These are phyloP conservation scores for Xylaria sp. DNA, from an alignment of 2,329 filamentous ascomycete species.

Conservation along the genomic window DNA sequence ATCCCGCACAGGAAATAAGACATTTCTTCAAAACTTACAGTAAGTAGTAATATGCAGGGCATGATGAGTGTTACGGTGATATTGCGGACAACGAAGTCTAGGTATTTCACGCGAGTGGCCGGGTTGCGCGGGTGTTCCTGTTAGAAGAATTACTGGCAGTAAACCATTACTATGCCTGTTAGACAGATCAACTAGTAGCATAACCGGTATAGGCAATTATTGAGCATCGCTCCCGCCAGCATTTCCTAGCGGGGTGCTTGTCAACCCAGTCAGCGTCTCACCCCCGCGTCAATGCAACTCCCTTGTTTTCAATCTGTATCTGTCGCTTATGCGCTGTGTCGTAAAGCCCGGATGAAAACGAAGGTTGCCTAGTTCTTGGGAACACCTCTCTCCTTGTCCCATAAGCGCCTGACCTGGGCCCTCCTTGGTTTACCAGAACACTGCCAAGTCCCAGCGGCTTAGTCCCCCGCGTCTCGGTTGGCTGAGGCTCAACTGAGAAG, in stretches of 20 bases:
- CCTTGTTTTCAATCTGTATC: neutral
- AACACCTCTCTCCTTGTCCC: neutral
- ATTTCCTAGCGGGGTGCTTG: neutral
- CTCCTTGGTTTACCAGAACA: neutral
- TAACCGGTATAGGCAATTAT: too few species aligned
- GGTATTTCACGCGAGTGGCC: neutral
- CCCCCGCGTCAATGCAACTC: slow-evolving; percentile 3
- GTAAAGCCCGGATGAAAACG: neutral
- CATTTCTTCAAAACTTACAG: neutral
- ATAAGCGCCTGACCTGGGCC: neutral
- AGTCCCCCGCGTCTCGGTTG: neutral
- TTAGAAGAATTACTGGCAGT: too few species aligned
- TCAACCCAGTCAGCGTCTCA: slow-evolving; percentile 16
- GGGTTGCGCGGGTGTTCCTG: neutral
- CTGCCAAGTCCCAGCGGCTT: neutral
- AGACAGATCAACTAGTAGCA: too few species aligned
- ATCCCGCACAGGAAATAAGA: too few species aligned
- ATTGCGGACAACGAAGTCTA: neutral
- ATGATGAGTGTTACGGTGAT: neutral
- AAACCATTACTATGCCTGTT: too few species aligned
- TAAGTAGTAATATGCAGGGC: neutral
- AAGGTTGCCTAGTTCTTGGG: neutral
- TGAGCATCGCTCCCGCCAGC: too few species aligned
- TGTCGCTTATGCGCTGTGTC: neutral
- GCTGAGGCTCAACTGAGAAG: neutral